These are phyloP conservation scores for Rhizopogon vinicolor DNA, from an alignment of 768 basidiomycete genomes.

Conservation along the genomic window DNA sequence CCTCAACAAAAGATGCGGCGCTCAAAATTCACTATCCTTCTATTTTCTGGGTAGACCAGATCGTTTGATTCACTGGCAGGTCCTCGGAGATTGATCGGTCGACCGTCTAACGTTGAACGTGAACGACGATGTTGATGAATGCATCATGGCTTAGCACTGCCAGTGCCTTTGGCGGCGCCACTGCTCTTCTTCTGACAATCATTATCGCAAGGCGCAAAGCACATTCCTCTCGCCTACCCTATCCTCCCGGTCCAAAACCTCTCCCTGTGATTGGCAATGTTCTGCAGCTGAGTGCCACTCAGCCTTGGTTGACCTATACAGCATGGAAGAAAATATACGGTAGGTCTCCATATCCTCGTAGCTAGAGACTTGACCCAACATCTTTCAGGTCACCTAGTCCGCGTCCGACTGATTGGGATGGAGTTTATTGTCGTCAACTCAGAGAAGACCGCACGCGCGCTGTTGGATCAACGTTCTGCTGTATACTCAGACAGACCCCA, in stretches of 20 bases:
- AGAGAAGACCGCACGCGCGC: not conserved
- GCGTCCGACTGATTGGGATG: not conserved
- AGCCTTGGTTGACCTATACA: conserved; percentile 28
- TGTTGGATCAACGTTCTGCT: conserved; percentile 2
- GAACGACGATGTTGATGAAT: not conserved
- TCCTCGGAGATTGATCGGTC: too few relatives aligned
- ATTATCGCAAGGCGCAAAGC: not conserved
- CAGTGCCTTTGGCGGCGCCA: not conserved
- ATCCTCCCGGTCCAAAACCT: conserved; percentile 26
- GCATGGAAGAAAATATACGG: conserved; percentile 28
- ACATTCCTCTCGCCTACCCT: conserved; percentile 3
- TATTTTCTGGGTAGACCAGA: too few relatives aligned
- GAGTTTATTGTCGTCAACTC: conserved; percentile 6
- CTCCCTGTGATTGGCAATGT: conserved; percentile 23
- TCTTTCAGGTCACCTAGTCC: not conserved
- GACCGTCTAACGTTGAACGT: not conserved
- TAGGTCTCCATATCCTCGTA: conserved; percentile 8
- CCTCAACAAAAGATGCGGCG: too few relatives aligned
- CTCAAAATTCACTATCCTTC: too few relatives aligned
- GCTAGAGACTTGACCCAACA: not conserved
- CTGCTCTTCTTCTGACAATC: not conserved
- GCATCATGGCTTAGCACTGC: not conserved
- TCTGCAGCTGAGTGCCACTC: conserved; percentile 16
- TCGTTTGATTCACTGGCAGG: too few relatives aligned
- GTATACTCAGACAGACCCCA: conserved; percentile 3